These are phyloP conservation scores for Ogataea methanolica DNA, from an alignment of 805 yeast species.

Conservation along the genomic window DNA sequence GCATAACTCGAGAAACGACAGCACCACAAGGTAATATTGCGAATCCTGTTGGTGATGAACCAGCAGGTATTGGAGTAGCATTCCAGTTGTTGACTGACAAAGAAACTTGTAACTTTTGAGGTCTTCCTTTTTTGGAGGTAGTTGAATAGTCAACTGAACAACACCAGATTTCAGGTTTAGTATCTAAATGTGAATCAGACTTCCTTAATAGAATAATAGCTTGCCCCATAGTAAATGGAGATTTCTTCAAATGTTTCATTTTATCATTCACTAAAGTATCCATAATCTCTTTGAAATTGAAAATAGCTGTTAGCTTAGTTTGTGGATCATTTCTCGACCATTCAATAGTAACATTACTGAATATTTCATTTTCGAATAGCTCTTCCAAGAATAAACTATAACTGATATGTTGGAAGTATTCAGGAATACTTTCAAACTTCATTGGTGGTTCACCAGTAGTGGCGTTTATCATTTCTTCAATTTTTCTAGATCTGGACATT, in stretches of 20 bases:
- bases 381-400: constrained; percentile 63
- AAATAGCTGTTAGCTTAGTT: constrained; percentile 36
- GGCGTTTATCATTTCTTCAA: constrained; percentile 15
- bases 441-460: constrained; percentile 17
- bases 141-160: constrained; percentile 41
- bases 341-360: constrained; percentile 41
- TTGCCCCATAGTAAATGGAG: constrained; percentile 58
- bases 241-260: constrained; percentile 47
- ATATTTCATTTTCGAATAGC: constrained; percentile 40
- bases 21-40: constrained; percentile 57
- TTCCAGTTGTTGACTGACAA: constrained; percentile 60
- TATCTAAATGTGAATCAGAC: constrained; percentile 35
- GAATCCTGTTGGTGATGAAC: constrained; percentile 25
- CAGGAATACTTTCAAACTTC: constrained; percentile 41
- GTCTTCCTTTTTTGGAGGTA: constrained; percentile 7
- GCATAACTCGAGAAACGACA: constrained; percentile 57
- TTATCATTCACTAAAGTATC: constrained; percentile 46
- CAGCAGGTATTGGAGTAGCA: constrained; percentile 23
- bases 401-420: constrained; percentile 56
- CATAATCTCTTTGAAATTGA: constrained; percentile 44
- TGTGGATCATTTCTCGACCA: constrained; percentile 34
- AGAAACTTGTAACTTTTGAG: constrained; percentile 32
- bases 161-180: constrained; percentile 48
- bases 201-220: constrained; percentile 47
- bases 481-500: background rate